Evolutionary conservation across 176 grass and related monocot genomes (phyloP).

Genomic region (Elaeis guineensis): DNA sequence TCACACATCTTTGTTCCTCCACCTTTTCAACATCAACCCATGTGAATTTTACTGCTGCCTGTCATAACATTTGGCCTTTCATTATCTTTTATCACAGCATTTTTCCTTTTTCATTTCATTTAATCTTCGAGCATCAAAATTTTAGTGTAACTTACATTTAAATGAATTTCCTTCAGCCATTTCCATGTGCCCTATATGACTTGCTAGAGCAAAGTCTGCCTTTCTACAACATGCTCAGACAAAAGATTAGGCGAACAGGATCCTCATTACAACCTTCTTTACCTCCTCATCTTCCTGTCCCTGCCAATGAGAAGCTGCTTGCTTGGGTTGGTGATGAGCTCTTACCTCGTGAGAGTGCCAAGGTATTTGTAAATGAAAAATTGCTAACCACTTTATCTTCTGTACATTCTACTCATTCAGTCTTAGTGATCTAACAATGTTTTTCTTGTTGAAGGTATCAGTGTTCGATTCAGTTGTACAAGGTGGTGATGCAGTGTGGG

Average conservation of each 20-base stretch:
- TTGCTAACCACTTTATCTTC: constrained; percentile 3
- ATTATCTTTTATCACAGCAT: no score
- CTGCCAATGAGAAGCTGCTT: constrained; percentile 82
- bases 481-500: constrained; percentile 99
- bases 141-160: no score
- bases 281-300: constrained; percentile 74
- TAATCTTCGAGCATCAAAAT: no score
- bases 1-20: no score
- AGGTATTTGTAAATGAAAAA: constrained; percentile 36
- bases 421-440: constrained; percentile 17
- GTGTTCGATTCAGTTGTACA: constrained; percentile 98
- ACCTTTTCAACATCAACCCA: no score
- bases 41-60: no score
- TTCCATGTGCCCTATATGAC: constrained; percentile 70
- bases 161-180: constrained; percentile 37
- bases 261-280: constrained; percentile 30
- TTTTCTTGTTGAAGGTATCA: constrained; percentile 51
- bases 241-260: constrained; percentile 41
- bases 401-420: background rate
- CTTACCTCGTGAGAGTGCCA: constrained; percentile 74
- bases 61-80: no score
- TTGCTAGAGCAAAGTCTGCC: constrained; percentile 87
- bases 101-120: no score
- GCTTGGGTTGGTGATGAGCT: constrained; percentile 91
- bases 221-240: constrained; percentile 88